These are phyloP conservation scores for Zalaria obscura DNA, from an alignment of 2,329 filamentous ascomycete species.

Conservation along the genomic window DNA sequence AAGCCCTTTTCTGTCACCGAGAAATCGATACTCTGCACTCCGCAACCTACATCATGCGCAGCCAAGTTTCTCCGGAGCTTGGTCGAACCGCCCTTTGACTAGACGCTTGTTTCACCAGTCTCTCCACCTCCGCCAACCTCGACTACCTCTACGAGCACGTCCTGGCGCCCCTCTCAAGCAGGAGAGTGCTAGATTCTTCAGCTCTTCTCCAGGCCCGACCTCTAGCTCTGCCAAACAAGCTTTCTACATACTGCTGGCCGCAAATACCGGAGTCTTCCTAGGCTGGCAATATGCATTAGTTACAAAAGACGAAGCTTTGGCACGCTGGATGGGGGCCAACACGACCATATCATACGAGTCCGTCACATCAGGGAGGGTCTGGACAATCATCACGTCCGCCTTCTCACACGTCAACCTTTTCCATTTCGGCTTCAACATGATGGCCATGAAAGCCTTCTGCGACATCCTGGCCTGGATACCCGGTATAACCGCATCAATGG, in stretches of 20 bases:
- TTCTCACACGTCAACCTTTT: constrained; percentile 22
- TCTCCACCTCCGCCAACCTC: too few species aligned
- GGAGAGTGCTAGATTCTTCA: too few species aligned
- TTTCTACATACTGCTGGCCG: constrained; percentile 22
- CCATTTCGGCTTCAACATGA: constrained; percentile 29
- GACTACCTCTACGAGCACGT: too few species aligned
- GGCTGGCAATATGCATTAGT: constrained; percentile 19
- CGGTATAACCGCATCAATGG: constrained; percentile 12
- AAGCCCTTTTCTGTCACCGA: too few species aligned
- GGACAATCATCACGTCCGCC: constrained; percentile 23
- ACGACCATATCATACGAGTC: constrained; percentile 18
- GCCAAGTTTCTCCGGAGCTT: too few species aligned
- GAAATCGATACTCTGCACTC: too few species aligned
- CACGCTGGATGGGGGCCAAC: constrained; percentile 12
- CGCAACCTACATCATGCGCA: too few species aligned
- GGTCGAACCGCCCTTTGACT: too few species aligned
- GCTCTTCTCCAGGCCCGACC: too few species aligned
- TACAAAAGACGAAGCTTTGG: constrained; percentile 9
- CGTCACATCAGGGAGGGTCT: constrained; percentile 18
- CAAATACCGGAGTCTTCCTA: constrained; percentile 26
- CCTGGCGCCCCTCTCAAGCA: too few species aligned
- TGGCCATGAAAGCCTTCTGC: constrained; percentile 24
- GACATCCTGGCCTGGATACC: constrained; percentile 16
- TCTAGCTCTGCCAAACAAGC: constrained; percentile 5
- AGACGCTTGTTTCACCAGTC: too few species aligned